Percentiles rank a stretch among this genome's conserved stretches.
phyloP scores from a whole-genome alignment of 345 rosid genomes.

The Passiflora organensis region DNA sequence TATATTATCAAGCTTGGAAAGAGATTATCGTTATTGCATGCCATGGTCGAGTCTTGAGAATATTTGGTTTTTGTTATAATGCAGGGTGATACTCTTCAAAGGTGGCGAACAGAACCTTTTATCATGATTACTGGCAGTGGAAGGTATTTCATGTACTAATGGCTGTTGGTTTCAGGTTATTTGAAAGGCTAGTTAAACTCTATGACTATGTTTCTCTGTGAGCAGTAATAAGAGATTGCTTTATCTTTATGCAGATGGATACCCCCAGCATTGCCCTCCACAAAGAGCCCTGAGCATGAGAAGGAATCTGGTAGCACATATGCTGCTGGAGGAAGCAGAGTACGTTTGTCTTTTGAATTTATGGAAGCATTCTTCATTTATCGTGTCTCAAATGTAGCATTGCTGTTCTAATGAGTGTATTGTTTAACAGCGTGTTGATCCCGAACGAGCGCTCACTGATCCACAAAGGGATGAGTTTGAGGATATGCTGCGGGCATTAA shows the following conservation, averaged over 20 bases:
- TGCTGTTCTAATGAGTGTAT: constrained; percentile 11
- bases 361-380: neutral
- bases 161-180: neutral
- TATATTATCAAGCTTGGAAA: neutral
- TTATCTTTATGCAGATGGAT: constrained; percentile 62
- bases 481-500: constrained; percentile 92
- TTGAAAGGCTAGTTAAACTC: neutral
- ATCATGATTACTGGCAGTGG: constrained; percentile 99
- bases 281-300: constrained; percentile 77
- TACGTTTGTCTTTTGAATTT: constrained; percentile 25
- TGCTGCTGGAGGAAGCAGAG: constrained; percentile 99
- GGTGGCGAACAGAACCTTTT: constrained; percentile 98
- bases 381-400: neutral
- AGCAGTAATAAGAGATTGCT: neutral
- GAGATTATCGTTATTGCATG: neutral
- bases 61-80: neutral
- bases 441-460: constrained; percentile 79
- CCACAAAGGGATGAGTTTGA: constrained; percentile 96
- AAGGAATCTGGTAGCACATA: constrained; percentile 72
- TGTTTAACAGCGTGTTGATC: constrained; percentile 82
- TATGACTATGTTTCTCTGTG: constrained; percentile 7
- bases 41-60: constrained; percentile 5
- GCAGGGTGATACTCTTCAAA: constrained; percentile 96
- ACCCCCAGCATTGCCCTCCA: constrained; percentile 79
- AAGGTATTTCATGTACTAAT: constrained; percentile 46